Evolutionary conservation across 2,329 filamentous ascomycete species (phyloP).

Genomic region (Penicillium rolfsii): DNA sequence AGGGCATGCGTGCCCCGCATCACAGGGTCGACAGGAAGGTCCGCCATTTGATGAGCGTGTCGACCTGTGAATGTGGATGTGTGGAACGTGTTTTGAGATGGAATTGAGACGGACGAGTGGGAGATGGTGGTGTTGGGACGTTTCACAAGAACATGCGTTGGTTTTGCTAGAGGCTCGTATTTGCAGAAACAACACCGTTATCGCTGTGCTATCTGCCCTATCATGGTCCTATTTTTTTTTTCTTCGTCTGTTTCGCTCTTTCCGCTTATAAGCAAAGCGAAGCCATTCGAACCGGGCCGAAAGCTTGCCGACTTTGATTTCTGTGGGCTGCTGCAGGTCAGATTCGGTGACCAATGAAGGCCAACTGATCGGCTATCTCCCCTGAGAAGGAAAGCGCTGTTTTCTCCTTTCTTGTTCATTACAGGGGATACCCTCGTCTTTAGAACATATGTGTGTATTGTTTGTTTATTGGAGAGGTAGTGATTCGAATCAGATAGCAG

Average conservation of each 20-base stretch:
- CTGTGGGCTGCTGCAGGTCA: neutral
- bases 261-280: slow-evolving; percentile 5
- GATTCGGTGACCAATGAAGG: neutral
- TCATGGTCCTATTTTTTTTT: slow-evolving; percentile 1
- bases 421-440: neutral
- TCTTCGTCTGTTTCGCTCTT: neutral
- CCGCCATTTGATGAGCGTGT: neutral
- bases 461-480: neutral
- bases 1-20: neutral
- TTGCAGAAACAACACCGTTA: neutral
- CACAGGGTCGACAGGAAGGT: neutral
- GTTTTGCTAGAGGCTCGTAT: neutral
- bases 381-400: neutral
- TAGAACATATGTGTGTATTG: neutral
- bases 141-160: neutral
- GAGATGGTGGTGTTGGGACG: neutral
- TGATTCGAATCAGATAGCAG: neutral
- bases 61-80: neutral
- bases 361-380: neutral
- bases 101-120: neutral
- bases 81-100: neutral
- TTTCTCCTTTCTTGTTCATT: neutral
- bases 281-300: slow-evolving; percentile 6
- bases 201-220: neutral
- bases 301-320: neutral